Evolutionary conservation across 441 rosid species (phyloP), one percentile per base, ranked within the genome.

Genomic region (Mallotus japonicus): DNA sequence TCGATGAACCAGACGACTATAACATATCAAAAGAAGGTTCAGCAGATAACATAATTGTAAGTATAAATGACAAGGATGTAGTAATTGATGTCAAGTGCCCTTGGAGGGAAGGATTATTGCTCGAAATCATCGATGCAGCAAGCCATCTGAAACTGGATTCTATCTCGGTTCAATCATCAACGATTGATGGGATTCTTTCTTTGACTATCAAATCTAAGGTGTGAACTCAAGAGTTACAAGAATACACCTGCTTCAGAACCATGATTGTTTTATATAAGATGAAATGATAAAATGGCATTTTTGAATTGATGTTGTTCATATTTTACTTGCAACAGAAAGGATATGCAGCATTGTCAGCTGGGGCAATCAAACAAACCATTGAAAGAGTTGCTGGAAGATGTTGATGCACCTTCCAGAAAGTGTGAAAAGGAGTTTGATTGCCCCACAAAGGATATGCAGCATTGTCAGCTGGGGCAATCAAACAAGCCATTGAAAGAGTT

Each of bases 21-120:
- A 79, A 66, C 72, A 74, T 50, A 6, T 50, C 75, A 20, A 78
- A 67, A 72, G 85, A 82, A 65, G 81, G 81, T 77, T 70, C 85
- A 68, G 59, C 84, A 6, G 85, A 86, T 65, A 81, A 78, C 62
- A 46, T 89, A 73, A 78, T 76, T 14, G 87, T 95, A 44, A 76
- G 77, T 75, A 74, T 79, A 50, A 83, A 77, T 15, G 92, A 86
- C 17, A 81, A 80, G 62, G 88, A 87, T 62, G 88, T 88, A 74
- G 58, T 81, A 66, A 88, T 95, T 10, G 92, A 91, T 81, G 81
- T 95, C 55, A 82, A 83, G 73, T 90, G 98, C 78, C 78, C 82
- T 22, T 95, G 90, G 95, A 87, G 86, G 78, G 98, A 95, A 72
- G 95, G 98, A 42, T 69, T 91, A 58, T 79, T 95, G 82, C 88